Base-by-base conservation (phyloP, 305 asterid species). In the Rubia peregrina region DNA sequence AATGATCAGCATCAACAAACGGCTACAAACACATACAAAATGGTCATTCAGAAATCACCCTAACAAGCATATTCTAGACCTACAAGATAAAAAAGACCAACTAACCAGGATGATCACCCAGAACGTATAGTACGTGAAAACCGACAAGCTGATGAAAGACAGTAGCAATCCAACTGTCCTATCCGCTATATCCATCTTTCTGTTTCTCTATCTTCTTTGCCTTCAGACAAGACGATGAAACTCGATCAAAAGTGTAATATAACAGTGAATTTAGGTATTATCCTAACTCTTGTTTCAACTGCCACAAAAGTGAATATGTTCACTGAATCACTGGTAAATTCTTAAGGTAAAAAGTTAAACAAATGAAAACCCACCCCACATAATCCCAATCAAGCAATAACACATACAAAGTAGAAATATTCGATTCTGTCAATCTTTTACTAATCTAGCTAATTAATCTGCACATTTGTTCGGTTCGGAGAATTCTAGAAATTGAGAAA, bases 21-120 rank as follows among this genome's bases (percentile, higher is more conserved):
- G 98, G 98, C 98, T 93, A 95, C 73, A 82, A 83, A 22, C 69
- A 66, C 40, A 78, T 33, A 57, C 38, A 53, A 40, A 71, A 62
- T 7, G 7, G 33, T 56, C 53, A 9, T 9, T 33, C 3, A 24
- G 67, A 67, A 30, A 24, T 4, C 40, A n/a, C 46, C 8, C 43
- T 19, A 17, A 51, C 19, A 57, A 38, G 44, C 46, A n/a, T 46
- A 68, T 30, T 22, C 44, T 26, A 60, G 65, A 65, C 65, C 40
- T 48, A 16, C 68, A 16, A 43, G 40, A 51, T 65, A 6, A 63
- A 55, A 66, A 2, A 0, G n/a, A n/a, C n/a, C 3, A 75, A 79
- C 96, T 82, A 69, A 90, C 97, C 98, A 93, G 84, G 75, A 92
- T 85, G 80, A 92, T 82, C 76, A 92, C 91, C 98, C 98, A 92